These are phyloP conservation scores for Penicillium sp. DNA, from an alignment of 2,329 filamentous ascomycete genomes.

Conservation along the genomic window DNA sequence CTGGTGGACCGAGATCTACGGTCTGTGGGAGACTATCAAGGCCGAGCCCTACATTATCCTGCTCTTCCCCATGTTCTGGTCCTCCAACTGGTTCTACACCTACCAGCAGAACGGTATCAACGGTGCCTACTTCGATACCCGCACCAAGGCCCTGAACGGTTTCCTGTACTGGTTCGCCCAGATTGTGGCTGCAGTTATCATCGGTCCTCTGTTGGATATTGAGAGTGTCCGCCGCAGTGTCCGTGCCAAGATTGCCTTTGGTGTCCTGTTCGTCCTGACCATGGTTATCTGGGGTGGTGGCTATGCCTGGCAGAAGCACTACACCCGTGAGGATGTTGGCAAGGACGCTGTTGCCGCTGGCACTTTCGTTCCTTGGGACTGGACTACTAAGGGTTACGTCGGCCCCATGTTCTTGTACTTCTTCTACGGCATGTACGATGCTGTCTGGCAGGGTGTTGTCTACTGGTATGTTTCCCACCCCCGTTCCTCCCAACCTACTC, in stretches of 20 bases:
- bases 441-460: constrained; percentile 83
- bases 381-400: constrained; percentile 69
- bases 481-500: neutral
- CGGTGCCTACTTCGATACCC: constrained; percentile 70
- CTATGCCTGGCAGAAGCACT: constrained; percentile 72
- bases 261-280: constrained; percentile 68
- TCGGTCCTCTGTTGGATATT: constrained; percentile 73
- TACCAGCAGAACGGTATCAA: constrained; percentile 80
- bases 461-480: constrained; percentile 70
- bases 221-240: constrained; percentile 63
- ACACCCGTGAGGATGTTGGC: constrained; percentile 52
- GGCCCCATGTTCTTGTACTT: constrained; percentile 87
- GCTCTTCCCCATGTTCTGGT: constrained; percentile 81
- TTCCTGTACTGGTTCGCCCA: constrained; percentile 77
- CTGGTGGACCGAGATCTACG: constrained; percentile 76
- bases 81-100: constrained; percentile 78
- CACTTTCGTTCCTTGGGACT: constrained; percentile 58
- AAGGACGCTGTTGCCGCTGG: constrained; percentile 22
- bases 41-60: constrained; percentile 74
- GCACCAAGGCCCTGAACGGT: constrained; percentile 74
- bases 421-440: constrained; percentile 86
- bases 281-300: constrained; percentile 82
- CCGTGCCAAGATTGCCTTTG: constrained; percentile 69
- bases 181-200: constrained; percentile 73
- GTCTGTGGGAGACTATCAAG: constrained; percentile 73